These are phyloP conservation scores for Wickerhamomyces sp. DNA, from an alignment of 1,139 yeast species.

Conservation along the genomic window DNA sequence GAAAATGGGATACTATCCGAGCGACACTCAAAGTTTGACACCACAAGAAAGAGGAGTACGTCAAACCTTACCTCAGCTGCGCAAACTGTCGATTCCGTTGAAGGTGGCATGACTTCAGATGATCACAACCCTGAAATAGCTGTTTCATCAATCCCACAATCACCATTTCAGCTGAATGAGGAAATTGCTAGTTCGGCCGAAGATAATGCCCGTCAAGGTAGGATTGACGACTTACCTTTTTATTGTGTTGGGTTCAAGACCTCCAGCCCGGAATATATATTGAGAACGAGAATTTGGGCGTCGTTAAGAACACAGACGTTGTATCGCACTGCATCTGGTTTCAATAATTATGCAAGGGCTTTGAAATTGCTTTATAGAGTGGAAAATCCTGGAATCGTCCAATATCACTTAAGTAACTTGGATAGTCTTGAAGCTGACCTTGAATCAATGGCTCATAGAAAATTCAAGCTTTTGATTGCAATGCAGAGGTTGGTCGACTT, in stretches of 20 bases:
- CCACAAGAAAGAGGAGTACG: constrained; percentile 12
- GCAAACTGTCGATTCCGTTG: background rate
- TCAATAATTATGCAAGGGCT: constrained; percentile 65
- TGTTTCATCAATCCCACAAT: constrained; percentile 5
- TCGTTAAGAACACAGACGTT: constrained; percentile 74
- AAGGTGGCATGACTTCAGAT: too few relatives aligned
- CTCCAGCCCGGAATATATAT: constrained; percentile 52
- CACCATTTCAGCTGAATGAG: constrained; percentile 12
- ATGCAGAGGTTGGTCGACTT: constrained; percentile 63
- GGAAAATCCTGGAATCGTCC: constrained; percentile 51
- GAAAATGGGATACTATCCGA: constrained; percentile 23
- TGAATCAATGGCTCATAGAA: constrained; percentile 52
- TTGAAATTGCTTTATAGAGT: constrained; percentile 58
- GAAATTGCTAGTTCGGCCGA: constrained; percentile 18
- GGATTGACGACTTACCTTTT: constrained; percentile 57
- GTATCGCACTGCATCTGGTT: constrained; percentile 74
- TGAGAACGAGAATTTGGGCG: constrained; percentile 79
- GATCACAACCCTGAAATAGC: background rate
- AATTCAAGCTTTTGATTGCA: constrained; percentile 64
- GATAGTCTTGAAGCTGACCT: constrained; percentile 38
- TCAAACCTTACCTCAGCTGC: constrained; percentile 2
- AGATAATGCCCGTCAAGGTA: constrained; percentile 32
- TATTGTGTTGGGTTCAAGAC: constrained; percentile 68
- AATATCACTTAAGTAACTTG: constrained; percentile 30
- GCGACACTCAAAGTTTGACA: constrained; percentile 14